A percentile compares a stretch with the other conserved stretches of the same genome.
These are phyloP conservation scores for Arthrobotrys entomopaga DNA, from an alignment of 2,329 filamentous ascomycete genomes.

Conservation along the genomic window DNA sequence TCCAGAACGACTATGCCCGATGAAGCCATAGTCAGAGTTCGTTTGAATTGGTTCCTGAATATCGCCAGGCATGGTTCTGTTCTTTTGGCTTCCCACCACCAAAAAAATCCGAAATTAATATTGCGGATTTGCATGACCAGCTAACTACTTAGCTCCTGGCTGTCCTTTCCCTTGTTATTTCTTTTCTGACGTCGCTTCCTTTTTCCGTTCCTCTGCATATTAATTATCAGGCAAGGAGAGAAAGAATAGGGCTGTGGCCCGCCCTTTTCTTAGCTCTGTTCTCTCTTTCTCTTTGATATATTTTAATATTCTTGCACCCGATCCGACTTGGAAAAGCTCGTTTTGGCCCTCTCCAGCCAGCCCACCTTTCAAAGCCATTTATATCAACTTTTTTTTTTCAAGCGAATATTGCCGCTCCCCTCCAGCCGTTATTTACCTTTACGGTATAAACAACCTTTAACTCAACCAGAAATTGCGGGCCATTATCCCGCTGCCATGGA, in stretches of 20 bases:
- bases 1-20: slow-evolving; percentile 15
- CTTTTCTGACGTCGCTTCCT: slow-evolving; percentile 40
- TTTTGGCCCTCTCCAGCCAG: slow-evolving; percentile 11
- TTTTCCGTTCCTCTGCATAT: slow-evolving; percentile 6
- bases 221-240: neutral
- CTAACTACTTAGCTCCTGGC: slow-evolving; percentile 2
- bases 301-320: neutral
- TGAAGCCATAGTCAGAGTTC: neutral
- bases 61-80: slow-evolving; percentile 15
- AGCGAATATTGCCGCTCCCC: slow-evolving; percentile 31
- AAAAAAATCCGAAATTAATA: slow-evolving; percentile 2
- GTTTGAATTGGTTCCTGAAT: slow-evolving; percentile 45
- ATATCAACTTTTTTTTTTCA: slow-evolving; percentile 35
- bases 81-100: slow-evolving; percentile 16
- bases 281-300: slow-evolving; percentile 1
- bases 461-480: slow-evolving; percentile 27
- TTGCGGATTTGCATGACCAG: slow-evolving; percentile 21
- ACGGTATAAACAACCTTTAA: slow-evolving; percentile 42
- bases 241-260: slow-evolving; percentile 23
- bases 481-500: slow-evolving; percentile 47
- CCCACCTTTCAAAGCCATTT: slow-evolving; percentile 33
- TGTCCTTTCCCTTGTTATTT: no score
- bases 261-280: slow-evolving; percentile 22
- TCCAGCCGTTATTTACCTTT: slow-evolving; percentile 40
- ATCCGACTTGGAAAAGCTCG: neutral